Conservation (phyloP, 1,284 basidiomycete species). For the Fomitopsis schrenkii region DNA sequence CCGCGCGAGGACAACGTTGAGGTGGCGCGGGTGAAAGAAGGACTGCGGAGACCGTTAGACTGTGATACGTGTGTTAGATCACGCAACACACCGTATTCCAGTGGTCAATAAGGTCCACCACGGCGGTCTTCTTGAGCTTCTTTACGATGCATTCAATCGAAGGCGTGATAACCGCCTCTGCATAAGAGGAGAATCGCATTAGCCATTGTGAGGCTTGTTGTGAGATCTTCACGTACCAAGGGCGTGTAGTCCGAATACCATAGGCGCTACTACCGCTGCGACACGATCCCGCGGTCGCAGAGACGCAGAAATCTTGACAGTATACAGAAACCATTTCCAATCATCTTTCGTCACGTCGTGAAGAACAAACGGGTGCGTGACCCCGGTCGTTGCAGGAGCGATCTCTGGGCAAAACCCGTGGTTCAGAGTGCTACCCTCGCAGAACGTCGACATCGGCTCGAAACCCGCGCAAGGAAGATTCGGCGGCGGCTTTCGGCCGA, state of each 20-base stretch:
- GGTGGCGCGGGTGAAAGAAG: constrained; percentile 30
- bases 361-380: constrained; percentile 35
- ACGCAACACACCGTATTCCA: constrained; percentile 14
- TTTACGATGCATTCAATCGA: constrained; percentile 5
- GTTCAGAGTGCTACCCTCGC: constrained; percentile 8
- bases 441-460: constrained; percentile 10
- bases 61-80: too few relatives aligned
- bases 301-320: constrained; percentile 7
- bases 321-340: constrained; percentile 27
- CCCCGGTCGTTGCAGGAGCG: constrained; percentile 7
- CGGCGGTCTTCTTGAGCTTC: constrained; percentile 6
- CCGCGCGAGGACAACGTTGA: constrained; percentile 29
- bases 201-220: too few relatives aligned
- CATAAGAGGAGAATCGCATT: too few relatives aligned
- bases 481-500: constrained; percentile 11
- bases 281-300: constrained; percentile 8
- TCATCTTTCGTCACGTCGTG: constrained; percentile 37
- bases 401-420: constrained; percentile 15
- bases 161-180: constrained; percentile 1
- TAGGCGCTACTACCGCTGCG: constrained; percentile 7
- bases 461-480: constrained; percentile 11
- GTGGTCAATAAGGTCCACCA: constrained; percentile 11
- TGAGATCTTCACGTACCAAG: background rate
- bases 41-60: constrained; percentile 12
- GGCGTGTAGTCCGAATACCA: constrained; percentile 8